phyloP scores from a whole-genome alignment of 805 yeast genomes.

The Ogataea henricii region DNA sequence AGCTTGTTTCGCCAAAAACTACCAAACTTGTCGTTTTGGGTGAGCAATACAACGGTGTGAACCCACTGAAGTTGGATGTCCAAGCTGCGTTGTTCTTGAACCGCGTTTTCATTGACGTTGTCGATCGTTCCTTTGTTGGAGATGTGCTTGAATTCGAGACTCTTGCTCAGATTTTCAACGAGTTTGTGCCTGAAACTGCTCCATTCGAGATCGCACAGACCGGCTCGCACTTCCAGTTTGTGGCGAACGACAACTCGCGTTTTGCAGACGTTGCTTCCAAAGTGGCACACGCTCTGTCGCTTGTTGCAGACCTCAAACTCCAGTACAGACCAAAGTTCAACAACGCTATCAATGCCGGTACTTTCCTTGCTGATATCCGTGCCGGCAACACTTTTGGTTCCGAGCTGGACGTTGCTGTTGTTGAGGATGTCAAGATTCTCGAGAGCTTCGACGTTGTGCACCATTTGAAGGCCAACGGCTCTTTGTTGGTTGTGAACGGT shows the following conservation, averaged over 20 bases:
- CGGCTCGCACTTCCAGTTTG: slow-evolving; percentile 52
- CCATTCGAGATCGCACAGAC: slow-evolving; percentile 36
- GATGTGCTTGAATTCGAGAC: slow-evolving; percentile 31
- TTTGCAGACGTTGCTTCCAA: slow-evolving; percentile 59
- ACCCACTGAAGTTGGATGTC: slow-evolving; percentile 65
- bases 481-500: slow-evolving; percentile 47
- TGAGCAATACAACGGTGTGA: slow-evolving; percentile 43
- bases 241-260: slow-evolving; percentile 68
- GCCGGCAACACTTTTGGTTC: slow-evolving; percentile 43
- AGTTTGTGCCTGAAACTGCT: slow-evolving; percentile 10
- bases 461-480: slow-evolving; percentile 57
- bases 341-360: slow-evolving; percentile 71
- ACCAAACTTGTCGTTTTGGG: slow-evolving; percentile 68
- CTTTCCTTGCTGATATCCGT: slow-evolving; percentile 64
- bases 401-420: slow-evolving; percentile 62
- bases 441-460: slow-evolving; percentile 61
- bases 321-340: slow-evolving; percentile 68
- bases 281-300: slow-evolving; percentile 68
- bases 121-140: slow-evolving; percentile 49
- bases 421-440: slow-evolving; percentile 61
- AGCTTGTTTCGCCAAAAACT: slow-evolving; percentile 57
- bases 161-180: slow-evolving; percentile 33
- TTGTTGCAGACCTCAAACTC: slow-evolving; percentile 55
- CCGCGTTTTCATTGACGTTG: slow-evolving; percentile 47
- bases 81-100: slow-evolving; percentile 66